These are phyloP conservation scores for Inga laurina DNA, from an alignment of 306 rosid species.

Conservation along the genomic window DNA sequence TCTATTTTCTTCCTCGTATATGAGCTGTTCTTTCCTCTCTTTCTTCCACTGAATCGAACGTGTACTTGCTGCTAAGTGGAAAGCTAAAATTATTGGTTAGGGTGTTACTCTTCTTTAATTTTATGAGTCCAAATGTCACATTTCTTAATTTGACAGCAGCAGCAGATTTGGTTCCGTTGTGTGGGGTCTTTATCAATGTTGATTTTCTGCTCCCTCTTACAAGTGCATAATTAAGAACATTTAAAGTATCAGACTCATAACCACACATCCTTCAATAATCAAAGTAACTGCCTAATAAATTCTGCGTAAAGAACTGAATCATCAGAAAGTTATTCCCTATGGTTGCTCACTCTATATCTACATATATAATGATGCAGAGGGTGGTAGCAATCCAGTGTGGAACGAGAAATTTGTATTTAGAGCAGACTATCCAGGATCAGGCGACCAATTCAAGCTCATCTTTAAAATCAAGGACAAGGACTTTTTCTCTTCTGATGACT, in stretches of 20 bases:
- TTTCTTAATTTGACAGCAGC: neutral
- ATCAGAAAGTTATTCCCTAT: neutral
- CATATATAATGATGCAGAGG: conserved; percentile 52
- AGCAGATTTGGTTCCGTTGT: no score
- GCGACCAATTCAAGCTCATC: conserved; percentile 62
- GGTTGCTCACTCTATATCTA: neutral
- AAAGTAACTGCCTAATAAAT: neutral
- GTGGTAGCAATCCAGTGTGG: conserved; percentile 71
- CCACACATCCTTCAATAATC: neutral
- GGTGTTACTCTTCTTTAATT: neutral
- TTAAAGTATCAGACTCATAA: neutral
- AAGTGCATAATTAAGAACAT: neutral
- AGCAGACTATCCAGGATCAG: conserved; percentile 79
- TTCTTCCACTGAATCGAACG: neutral
- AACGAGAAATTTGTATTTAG: conserved; percentile 73
- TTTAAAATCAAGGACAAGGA: conserved; percentile 81
- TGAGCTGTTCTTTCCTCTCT: neutral
- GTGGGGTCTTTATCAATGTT: neutral
- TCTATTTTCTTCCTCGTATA: neutral
- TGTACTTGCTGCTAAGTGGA: neutral
- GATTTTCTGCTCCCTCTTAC: neutral
- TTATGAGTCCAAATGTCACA: neutral
- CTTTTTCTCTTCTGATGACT: conserved; percentile 74
- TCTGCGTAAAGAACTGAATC: neutral
- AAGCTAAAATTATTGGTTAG: neutral